Conservation (phyloP, 352 stramenopile genomes). For the Phytophthora crassamura region DNA sequence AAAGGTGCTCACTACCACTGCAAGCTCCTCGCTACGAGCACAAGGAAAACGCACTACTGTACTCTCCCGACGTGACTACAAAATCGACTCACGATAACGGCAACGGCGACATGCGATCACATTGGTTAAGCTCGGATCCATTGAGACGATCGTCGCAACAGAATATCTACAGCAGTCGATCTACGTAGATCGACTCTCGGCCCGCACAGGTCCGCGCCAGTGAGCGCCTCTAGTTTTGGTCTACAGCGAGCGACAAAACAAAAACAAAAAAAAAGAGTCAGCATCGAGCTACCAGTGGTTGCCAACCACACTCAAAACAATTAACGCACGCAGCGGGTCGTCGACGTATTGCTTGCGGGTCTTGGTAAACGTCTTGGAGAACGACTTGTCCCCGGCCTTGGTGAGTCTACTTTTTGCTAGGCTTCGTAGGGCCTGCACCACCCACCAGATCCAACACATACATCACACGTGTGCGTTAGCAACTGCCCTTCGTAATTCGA, state of each 20-base stretch:
- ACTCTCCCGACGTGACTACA: no score
- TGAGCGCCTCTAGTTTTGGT: slow-evolving; percentile 34
- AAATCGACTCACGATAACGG: no score
- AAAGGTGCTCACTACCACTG: no score
- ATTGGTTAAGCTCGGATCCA: no score
- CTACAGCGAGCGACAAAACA: slow-evolving; percentile 14
- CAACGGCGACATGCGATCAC: no score
- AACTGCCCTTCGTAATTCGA: background rate
- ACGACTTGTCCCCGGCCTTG: slow-evolving; percentile 51
- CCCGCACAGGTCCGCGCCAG: no score
- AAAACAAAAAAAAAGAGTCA: slow-evolving; percentile 1
- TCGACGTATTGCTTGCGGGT: slow-evolving; percentile 61
- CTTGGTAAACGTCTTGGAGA: slow-evolving; percentile 50
- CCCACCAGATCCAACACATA: background rate
- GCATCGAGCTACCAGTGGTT: slow-evolving; percentile 3
- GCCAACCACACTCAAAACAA: no score
- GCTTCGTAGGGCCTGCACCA: slow-evolving; percentile 67
- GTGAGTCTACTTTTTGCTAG: slow-evolving; percentile 82
- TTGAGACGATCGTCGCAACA: no score
- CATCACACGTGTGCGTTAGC: slow-evolving; percentile 4
- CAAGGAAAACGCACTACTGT: no score
- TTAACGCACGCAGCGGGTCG: slow-evolving; percentile 38
- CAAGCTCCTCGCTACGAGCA: no score
- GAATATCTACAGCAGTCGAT: no score
- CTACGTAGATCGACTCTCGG: no score